These are phyloP conservation scores for Dendrocalamus latiflorus DNA, from an alignment of 202 grass and related monocot species.

Conservation along the genomic window DNA sequence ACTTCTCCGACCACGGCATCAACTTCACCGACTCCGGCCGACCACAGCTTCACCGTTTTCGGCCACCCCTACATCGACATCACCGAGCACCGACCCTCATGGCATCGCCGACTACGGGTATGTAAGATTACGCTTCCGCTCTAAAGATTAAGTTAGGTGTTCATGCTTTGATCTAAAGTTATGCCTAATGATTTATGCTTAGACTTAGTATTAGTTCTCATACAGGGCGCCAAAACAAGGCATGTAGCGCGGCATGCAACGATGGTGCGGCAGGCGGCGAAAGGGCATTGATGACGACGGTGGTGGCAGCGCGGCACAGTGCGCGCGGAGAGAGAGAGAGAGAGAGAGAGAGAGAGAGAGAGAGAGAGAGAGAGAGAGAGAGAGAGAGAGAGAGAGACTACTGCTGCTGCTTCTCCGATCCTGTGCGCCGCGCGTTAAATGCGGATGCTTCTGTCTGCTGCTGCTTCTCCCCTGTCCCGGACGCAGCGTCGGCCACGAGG, in stretches of 20 bases:
- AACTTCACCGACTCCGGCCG: no score
- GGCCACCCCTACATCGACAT: no score
- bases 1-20: no score
- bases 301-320: conserved; percentile 4
- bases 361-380: neutral
- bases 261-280: conserved; percentile 19
- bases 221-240: neutral
- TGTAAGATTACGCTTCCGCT: no score
- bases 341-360: no score
- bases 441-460: conserved; percentile 20
- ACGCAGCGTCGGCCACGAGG: conserved; percentile 36
- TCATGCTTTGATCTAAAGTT: no score
- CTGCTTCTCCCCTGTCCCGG: neutral
- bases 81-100: no score
- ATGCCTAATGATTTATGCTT: no score
- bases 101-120: no score
- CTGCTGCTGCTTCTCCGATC: neutral
- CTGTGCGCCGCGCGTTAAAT: conserved; percentile 39
- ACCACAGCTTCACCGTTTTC: no score
- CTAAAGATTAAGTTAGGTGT: no score
- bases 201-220: no score
- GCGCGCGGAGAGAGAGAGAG: neutral
- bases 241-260: neutral
- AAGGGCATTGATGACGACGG: conserved; percentile 19
- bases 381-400: neutral